phyloP scores from a whole-genome alignment of 306 rosid species.

The Pterocarpus santalinus region DNA sequence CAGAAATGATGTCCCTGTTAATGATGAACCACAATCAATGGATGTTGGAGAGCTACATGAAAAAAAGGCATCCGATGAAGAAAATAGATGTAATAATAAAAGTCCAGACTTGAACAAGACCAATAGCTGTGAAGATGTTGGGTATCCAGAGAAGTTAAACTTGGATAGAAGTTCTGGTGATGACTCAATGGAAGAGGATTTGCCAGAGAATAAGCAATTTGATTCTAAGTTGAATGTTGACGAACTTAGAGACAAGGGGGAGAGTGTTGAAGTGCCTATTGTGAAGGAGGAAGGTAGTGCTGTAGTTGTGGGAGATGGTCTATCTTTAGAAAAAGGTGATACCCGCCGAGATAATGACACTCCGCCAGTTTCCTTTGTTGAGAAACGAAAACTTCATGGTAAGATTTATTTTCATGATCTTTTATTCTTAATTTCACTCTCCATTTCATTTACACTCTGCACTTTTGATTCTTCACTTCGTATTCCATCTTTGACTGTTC shows the following conservation, averaged over 20 bases:
- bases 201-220: constrained; percentile 78
- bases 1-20: constrained; percentile 72
- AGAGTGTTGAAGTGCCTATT: constrained; percentile 60
- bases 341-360: constrained; percentile 58
- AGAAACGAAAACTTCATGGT: constrained; percentile 90
- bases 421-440: neutral
- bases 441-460: neutral
- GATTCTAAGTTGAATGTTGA: constrained; percentile 74
- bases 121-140: constrained; percentile 34
- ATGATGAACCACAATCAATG: constrained; percentile 71
- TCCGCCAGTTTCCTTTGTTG: constrained; percentile 56
- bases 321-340: constrained; percentile 59
- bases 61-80: constrained; percentile 33
- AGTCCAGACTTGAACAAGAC: constrained; percentile 42
- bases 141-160: constrained; percentile 87
- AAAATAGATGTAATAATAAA: constrained; percentile 35
- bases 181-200: constrained; percentile 97
- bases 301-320: constrained; percentile 63
- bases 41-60: constrained; percentile 41
- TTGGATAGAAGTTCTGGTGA: constrained; percentile 98
- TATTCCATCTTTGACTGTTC: neutral
- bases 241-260: constrained; percentile 56
- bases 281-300: constrained; percentile 61
- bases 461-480: neutral
- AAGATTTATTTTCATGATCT: constrained; percentile 42